Conservation (phyloP, 495 filamentous ascomycete genomes). For the Annulohypoxylon maeteangense region DNA sequence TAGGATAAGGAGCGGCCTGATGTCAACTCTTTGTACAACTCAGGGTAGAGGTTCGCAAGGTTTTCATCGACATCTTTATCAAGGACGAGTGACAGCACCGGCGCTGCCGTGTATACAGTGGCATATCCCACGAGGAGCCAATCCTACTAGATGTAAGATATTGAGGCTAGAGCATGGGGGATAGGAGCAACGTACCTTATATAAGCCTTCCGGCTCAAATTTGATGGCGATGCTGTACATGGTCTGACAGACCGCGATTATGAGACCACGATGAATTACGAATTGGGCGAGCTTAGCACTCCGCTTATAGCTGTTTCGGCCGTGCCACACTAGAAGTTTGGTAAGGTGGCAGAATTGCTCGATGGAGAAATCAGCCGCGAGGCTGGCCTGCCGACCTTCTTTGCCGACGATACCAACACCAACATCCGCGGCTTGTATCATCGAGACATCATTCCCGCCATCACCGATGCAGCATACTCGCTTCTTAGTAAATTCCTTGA, state of each 20-base stretch:
- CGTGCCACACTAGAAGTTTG: constrained; percentile 97
- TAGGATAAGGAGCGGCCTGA: constrained; percentile 85
- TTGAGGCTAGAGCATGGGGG: background rate
- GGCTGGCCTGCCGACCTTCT: constrained; percentile 92
- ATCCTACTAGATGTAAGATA: constrained; percentile 62
- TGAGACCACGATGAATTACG: constrained; percentile 95
- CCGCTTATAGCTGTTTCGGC: constrained; percentile 95
- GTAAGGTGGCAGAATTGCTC: constrained; percentile 95
- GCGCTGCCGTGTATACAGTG: constrained; percentile 92
- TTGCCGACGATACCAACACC: constrained; percentile 98
- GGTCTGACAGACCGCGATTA: constrained; percentile 94
- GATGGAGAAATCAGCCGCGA: constrained; percentile 96
- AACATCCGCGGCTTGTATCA: constrained; percentile 99
- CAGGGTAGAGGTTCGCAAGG: constrained; percentile 93
- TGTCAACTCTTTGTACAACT: constrained; percentile 96
- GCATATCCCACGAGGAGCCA: constrained; percentile 99
- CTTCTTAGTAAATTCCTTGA: constrained; percentile 91
- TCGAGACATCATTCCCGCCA: constrained; percentile 97
- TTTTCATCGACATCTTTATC: constrained; percentile 95
- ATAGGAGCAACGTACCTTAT: constrained; percentile 65
- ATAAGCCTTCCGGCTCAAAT: constrained; percentile 93
- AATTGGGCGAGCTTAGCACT: constrained; percentile 96
- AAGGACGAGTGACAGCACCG: constrained; percentile 95
- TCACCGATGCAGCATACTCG: constrained; percentile 97
- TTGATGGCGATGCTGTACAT: constrained; percentile 93